Base-by-base conservation (phyloP, 176 grass and related monocot species). In the Areca catechu region DNA sequence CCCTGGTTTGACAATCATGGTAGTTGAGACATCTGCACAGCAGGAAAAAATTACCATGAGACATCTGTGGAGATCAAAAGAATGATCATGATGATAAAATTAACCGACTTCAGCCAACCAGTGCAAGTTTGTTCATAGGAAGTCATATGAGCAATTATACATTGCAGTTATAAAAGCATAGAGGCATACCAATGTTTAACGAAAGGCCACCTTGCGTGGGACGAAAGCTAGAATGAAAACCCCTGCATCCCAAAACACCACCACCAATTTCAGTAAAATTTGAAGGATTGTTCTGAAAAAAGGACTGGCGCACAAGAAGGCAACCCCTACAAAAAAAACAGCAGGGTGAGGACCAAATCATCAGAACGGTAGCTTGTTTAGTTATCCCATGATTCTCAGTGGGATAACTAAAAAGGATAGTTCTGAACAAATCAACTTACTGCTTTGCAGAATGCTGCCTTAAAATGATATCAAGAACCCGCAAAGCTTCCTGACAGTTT, bases 1-100 rank as follows among this genome's bases (percentile, higher is more conserved):
- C 19, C 92, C 92, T 19, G 86, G 92, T 70, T 72, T 90, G 20
- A 97, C 86, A 23, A 97, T 97, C 92, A 97, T 97, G 1, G 92
- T 97, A 3, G 92, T 97, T 18, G 92, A 97, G 2, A 90, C 92
- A 72, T 97, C 92, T 97, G 74, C 19, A 71, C 19, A 14, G 9
- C 9, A 20, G 20, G 53, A 15, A 29, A 53, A 28, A 30, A 43
- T 43, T 43, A 43, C 34, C 6, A 12, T 43, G 34, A 10, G 34
- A 10, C 34, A 43, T 2, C 6, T 43, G 7, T 5, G 9, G 9
- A 43, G 34, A 43, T 43, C 34, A 43, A 43, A 12, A 43, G 34
- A 43, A 43, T 43, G 7, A 43, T 43, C 34, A 12, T 43, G 34
- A 43, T 12, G 34, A 43, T 43, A 43, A 12, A 10, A 10, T 2